These are phyloP conservation scores for Ceratocystis lukuohia DNA, from an alignment of 2,329 filamentous ascomycete species.

Conservation along the genomic window DNA sequence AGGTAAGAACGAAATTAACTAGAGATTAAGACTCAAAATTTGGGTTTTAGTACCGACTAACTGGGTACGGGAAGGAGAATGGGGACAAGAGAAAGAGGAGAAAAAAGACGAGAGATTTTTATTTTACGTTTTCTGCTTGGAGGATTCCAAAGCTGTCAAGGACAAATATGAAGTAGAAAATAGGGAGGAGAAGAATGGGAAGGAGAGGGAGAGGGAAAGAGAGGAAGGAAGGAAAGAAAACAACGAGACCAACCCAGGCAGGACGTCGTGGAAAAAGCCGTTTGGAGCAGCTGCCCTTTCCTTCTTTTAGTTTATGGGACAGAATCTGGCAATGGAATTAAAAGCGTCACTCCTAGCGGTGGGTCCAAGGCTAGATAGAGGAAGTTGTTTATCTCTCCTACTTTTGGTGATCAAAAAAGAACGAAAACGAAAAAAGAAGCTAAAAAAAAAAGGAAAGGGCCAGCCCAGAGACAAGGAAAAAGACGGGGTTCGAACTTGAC, in stretches of 20 bases:
- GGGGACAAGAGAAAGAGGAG: background rate
- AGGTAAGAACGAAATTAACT: background rate
- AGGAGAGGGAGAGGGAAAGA: background rate
- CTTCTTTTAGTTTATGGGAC: background rate
- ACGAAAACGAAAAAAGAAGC: background rate
- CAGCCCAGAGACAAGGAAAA: background rate
- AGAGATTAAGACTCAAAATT: background rate
- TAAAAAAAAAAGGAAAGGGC: background rate
- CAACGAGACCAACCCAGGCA: background rate
- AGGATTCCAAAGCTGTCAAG: slow-evolving; percentile 5
- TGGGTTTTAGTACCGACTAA: background rate
- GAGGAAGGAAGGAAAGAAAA: background rate
- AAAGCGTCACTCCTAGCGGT: background rate
- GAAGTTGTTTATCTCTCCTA: background rate
- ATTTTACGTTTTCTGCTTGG: background rate
- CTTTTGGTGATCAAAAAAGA: background rate
- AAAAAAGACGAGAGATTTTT: background rate
- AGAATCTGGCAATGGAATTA: background rate
- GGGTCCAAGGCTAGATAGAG: background rate
- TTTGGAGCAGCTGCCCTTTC: background rate
- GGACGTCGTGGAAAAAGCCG: background rate
- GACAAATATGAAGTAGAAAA: slow-evolving; percentile 3
- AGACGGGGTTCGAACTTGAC: background rate
- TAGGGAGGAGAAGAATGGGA: background rate
- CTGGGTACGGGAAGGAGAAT: background rate